phyloP scores from a whole-genome alignment of 108 stramenopile species.

The Hondaea fermentalgiana region DNA sequence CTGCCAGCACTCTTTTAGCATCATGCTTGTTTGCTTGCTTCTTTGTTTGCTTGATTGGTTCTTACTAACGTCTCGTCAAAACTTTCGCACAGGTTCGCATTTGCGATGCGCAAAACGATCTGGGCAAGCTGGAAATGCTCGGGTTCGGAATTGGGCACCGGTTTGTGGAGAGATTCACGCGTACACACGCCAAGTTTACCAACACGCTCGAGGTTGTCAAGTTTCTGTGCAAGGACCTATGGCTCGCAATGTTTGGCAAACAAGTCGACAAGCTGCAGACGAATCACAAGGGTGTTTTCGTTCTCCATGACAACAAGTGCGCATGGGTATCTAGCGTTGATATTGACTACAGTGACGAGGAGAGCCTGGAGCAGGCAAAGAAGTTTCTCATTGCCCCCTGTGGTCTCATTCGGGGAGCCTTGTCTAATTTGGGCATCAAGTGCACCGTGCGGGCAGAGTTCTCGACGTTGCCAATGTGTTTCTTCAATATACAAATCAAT shows the following conservation, averaged over 20 bases:
- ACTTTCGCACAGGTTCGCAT: neutral
- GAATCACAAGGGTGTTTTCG: slow-evolving; percentile 85
- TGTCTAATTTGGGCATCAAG: slow-evolving; percentile 73
- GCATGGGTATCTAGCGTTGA: neutral
- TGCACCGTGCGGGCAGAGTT: slow-evolving; percentile 81
- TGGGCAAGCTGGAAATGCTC: slow-evolving; percentile 62
- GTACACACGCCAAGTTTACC: slow-evolving; percentile 11
- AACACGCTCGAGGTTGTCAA: slow-evolving; percentile 75
- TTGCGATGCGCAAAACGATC: neutral
- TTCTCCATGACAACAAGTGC: slow-evolving; percentile 61
- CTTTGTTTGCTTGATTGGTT: no score
- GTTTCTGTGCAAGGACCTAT: slow-evolving; percentile 87
- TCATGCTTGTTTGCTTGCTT: no score
- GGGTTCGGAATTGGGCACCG: slow-evolving; percentile 82
- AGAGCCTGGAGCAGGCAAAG: neutral
- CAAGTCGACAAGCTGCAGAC: slow-evolving; percentile 89
- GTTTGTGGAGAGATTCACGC: slow-evolving; percentile 71
- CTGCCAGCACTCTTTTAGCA: no score
- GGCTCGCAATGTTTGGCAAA: slow-evolving; percentile 81
- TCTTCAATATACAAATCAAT: slow-evolving; percentile 81
- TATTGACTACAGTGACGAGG: slow-evolving; percentile 20
- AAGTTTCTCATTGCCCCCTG: slow-evolving; percentile 57
- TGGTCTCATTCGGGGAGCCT: slow-evolving; percentile 73
- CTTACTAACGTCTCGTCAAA: no score
- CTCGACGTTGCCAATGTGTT: slow-evolving; percentile 74